Percentiles rank a stretch among this genome's conserved stretches.
phyloP scores from a whole-genome alignment of 768 basidiomycete species.

The Lactifluus volemus region DNA sequence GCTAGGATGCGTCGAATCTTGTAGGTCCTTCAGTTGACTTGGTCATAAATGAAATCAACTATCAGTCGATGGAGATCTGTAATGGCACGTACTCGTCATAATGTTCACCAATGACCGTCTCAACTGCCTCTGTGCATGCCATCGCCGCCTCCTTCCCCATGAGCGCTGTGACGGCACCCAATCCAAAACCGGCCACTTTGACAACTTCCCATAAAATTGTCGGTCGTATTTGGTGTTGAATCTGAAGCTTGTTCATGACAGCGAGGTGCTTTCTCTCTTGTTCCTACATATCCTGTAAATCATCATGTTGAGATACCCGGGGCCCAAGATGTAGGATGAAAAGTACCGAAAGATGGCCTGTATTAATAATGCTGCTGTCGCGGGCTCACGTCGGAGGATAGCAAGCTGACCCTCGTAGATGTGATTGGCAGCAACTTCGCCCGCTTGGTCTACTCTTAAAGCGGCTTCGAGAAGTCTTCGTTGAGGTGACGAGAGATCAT shows the following conservation, averaged over 20 bases:
- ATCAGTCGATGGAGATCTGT: not conserved
- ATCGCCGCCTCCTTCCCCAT: slow-evolving; percentile 92
- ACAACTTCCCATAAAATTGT: slow-evolving; percentile 79
- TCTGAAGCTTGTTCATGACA: slow-evolving; percentile 78
- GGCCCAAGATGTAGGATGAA: not conserved
- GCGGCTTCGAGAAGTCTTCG: slow-evolving; percentile 50
- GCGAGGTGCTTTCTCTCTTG: slow-evolving; percentile 87
- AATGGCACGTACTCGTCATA: slow-evolving; percentile 81
- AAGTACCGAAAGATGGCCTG: slow-evolving; percentile 42
- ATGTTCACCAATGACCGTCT: slow-evolving; percentile 96
- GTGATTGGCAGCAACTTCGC: slow-evolving; percentile 92
- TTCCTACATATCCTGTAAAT: slow-evolving; percentile 88
- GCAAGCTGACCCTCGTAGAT: slow-evolving; percentile 87
- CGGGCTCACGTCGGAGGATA: slow-evolving; percentile 53
- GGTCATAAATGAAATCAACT: not conserved
- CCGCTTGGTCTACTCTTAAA: slow-evolving; percentile 89
- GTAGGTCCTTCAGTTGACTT: slow-evolving; percentile 78
- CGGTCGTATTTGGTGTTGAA: slow-evolving; percentile 78
- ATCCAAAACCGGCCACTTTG: slow-evolving; percentile 76
- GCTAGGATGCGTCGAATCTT: slow-evolving; percentile 66
- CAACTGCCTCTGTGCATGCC: slow-evolving; percentile 97
- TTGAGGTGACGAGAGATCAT: slow-evolving; percentile 40
- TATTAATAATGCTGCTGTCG: slow-evolving; percentile 57
- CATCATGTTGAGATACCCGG: not conserved
- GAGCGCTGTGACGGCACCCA: slow-evolving; percentile 79